phyloP scores from a whole-genome alignment of 495 filamentous ascomycete species.

The Hypoxylon lienhwacheense region DNA sequence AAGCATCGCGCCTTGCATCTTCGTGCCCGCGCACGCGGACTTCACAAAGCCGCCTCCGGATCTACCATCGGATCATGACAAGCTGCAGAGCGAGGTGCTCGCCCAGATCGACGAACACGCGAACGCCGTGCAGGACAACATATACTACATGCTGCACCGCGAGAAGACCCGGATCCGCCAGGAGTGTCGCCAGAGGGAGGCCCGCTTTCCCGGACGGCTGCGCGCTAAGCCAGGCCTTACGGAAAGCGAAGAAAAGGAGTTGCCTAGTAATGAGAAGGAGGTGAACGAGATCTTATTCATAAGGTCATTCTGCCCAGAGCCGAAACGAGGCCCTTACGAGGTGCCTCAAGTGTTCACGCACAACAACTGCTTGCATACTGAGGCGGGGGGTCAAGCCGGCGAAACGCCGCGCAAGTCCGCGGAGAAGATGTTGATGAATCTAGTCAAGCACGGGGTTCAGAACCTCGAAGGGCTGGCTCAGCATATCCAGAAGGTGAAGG shows the following conservation, averaged over 20 bases:
- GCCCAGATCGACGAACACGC: conserved; percentile 48
- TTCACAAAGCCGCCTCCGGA: conserved; percentile 34
- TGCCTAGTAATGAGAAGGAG: conserved; percentile 13
- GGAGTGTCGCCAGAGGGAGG: conserved; percentile 17
- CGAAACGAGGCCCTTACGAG: conserved; percentile 9
- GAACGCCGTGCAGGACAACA: conserved; percentile 45
- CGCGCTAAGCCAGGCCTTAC: conserved; percentile 7
- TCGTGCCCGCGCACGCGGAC: conserved; percentile 46
- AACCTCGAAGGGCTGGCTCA: conserved; percentile 22
- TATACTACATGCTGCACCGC: conserved; percentile 45
- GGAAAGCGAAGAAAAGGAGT: conserved; percentile 5
- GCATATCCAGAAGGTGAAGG: conserved; percentile 11
- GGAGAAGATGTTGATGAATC: conserved; percentile 27
- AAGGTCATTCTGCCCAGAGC: conserved; percentile 6
- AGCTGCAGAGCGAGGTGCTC: conserved; percentile 41
- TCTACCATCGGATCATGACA: conserved; percentile 36
- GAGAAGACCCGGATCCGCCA: conserved; percentile 42
- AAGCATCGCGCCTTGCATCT: conserved; percentile 45
- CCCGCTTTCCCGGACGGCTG: conserved; percentile 4
- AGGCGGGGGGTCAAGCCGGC: not conserved
- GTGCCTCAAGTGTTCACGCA: conserved; percentile 17
- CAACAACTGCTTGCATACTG: conserved; percentile 7
- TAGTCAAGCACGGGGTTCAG: conserved; percentile 21
- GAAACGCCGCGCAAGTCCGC: conserved; percentile 27
- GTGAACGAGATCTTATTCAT: conserved; percentile 24